A percentile compares a stretch with the other conserved stretches of the same genome.
Conservation (phyloP, 352 stramenopile genomes). For the Phytophthora hybrid region DNA sequence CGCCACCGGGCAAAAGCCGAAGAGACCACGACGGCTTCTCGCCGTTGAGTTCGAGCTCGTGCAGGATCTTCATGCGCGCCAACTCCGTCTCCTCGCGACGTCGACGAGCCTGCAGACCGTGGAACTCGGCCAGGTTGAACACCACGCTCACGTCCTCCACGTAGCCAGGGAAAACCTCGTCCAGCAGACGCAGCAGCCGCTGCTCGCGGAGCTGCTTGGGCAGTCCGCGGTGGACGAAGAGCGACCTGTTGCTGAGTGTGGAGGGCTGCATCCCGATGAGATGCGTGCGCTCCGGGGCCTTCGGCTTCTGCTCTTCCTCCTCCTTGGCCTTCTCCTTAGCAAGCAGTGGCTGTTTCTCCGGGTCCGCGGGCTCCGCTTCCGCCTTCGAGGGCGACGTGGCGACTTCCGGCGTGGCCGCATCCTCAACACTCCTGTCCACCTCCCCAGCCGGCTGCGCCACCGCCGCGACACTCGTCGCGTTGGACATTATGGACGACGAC, state of each 20-base stretch:
- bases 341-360: constrained; percentile 33
- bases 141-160: constrained; percentile 85
- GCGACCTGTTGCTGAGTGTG: constrained; percentile 69
- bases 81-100: constrained; percentile 60
- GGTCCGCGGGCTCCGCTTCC: constrained; percentile 15
- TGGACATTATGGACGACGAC: constrained; percentile 43
- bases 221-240: constrained; percentile 83
- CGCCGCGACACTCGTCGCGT: constrained; percentile 32
- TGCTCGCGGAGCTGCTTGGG: constrained; percentile 81
- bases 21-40: constrained; percentile 73
- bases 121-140: constrained; percentile 83
- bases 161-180: constrained; percentile 86
- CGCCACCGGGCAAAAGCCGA: constrained; percentile 68
- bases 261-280: constrained; percentile 88
- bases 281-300: constrained; percentile 48
- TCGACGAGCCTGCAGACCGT: constrained; percentile 62
- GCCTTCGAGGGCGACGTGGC: constrained; percentile 1
- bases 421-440: constrained; percentile 21
- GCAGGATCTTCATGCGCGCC: constrained; percentile 67
- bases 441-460: constrained; percentile 22
- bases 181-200: constrained; percentile 77
- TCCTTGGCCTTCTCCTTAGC: constrained; percentile 33
- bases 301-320: constrained; percentile 19
- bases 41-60: constrained; percentile 45
- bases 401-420: constrained; percentile 20